A percentile compares a stretch with the other conserved stretches of the same genome.
These are phyloP conservation scores for Solanum ossicruentum DNA, from an alignment of 257 asterid genomes.

Conservation along the genomic window DNA sequence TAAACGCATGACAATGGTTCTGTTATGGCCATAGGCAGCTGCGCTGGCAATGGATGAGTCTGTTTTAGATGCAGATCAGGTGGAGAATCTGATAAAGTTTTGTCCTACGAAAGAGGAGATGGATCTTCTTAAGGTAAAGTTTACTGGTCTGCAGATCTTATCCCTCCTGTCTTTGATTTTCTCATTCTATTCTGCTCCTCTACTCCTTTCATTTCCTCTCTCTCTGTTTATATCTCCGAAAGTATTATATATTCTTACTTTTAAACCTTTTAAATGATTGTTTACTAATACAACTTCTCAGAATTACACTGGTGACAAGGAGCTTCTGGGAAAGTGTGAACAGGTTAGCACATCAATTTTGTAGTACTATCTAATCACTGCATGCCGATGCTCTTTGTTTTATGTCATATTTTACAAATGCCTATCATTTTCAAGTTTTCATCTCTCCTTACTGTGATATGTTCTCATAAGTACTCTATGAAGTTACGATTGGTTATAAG, in stretches of 20 bases:
- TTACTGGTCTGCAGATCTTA: background rate
- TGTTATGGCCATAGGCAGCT: constrained; percentile 53
- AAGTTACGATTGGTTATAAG: background rate
- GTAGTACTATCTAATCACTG: background rate
- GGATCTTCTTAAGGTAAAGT: constrained; percentile 88
- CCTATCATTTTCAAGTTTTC: background rate
- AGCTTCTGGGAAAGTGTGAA: constrained; percentile 88
- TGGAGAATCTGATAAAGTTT: constrained; percentile 86
- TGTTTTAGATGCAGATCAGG: constrained; percentile 95
- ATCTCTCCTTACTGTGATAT: background rate
- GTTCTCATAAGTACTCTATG: background rate
- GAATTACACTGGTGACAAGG: constrained; percentile 87
- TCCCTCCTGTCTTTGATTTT: background rate
- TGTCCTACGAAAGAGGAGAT: constrained; percentile 98
- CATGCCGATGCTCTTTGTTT: background rate
- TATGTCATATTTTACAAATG: background rate
- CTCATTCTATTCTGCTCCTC: background rate
- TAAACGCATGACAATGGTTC: background rate
- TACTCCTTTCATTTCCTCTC: background rate
- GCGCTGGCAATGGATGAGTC: constrained; percentile 95
- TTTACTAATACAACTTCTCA: constrained; percentile 17
- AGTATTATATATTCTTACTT: background rate
- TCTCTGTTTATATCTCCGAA: background rate
- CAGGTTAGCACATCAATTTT: constrained; percentile 40
- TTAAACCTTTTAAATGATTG: constrained; percentile 1